These are phyloP conservation scores for Kalmusia sp. DNA, from an alignment of 2,329 filamentous ascomycete species.

Conservation along the genomic window DNA sequence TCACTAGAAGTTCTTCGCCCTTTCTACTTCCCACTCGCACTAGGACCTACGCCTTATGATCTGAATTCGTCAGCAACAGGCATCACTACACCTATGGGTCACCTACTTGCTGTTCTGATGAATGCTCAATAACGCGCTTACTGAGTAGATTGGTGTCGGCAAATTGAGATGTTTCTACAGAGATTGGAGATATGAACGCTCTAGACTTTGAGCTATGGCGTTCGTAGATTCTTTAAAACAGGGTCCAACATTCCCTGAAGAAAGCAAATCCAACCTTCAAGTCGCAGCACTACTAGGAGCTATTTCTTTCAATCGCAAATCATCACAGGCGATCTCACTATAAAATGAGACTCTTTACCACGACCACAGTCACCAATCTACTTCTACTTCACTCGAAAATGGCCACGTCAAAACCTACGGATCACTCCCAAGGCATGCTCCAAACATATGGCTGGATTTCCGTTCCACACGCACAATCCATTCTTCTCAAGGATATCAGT, in stretches of 20 bases:
- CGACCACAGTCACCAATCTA: neutral
- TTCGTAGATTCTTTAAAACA: neutral
- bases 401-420: neutral
- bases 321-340: too few relatives aligned
- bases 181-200: neutral
- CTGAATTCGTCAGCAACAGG: neutral
- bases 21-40: neutral
- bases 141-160: neutral
- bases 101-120: neutral
- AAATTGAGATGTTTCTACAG: neutral
- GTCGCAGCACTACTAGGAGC: neutral
- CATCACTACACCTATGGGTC: neutral
- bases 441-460: conserved; percentile 35
- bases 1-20: neutral
- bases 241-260: too few relatives aligned
- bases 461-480: conserved; percentile 32
- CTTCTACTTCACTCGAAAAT: neutral
- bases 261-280: neutral
- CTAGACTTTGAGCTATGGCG: neutral
- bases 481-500: conserved; percentile 24
- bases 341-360: neutral
- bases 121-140: neutral
- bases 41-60: neutral
- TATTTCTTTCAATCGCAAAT: too few relatives aligned
- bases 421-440: neutral